A percentile compares a stretch with the other conserved stretches of the same genome.
Conservation (phyloP, 2,329 filamentous ascomycete genomes). For the Hypoxylon sp. region DNA sequence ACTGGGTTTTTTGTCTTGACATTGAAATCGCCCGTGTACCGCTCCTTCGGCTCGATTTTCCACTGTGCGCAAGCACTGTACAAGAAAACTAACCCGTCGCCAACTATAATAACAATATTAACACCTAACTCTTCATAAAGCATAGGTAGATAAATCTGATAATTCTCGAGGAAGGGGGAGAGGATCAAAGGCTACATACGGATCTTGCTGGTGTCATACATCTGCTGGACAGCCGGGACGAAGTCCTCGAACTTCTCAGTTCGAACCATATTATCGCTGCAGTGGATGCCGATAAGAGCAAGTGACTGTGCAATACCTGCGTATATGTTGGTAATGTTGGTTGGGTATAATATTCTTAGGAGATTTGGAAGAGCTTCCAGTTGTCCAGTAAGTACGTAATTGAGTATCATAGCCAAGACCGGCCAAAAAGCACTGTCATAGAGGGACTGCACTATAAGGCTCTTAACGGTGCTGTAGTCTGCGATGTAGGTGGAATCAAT, state of each 20-base stretch:
- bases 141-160: neutral
- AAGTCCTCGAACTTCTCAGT: slow-evolving; percentile 51
- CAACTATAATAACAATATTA: slow-evolving; percentile 30
- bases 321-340: slow-evolving; percentile 7
- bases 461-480: slow-evolving; percentile 50
- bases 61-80: slow-evolving; percentile 57
- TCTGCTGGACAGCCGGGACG: slow-evolving; percentile 45
- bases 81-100: slow-evolving; percentile 20
- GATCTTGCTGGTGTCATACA: slow-evolving; percentile 49
- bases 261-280: slow-evolving; percentile 54
- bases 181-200: slow-evolving; percentile 10
- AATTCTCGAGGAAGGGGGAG: no score
- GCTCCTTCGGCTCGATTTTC: slow-evolving; percentile 57
- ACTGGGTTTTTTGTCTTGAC: slow-evolving; percentile 51
- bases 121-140: neutral
- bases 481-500: slow-evolving; percentile 43
- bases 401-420: slow-evolving; percentile 26
- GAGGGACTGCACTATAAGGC: slow-evolving; percentile 36
- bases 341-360: neutral
- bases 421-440: slow-evolving; percentile 46
- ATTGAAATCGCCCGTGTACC: slow-evolving; percentile 54
- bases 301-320: slow-evolving; percentile 15
- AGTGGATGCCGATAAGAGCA: slow-evolving; percentile 53
- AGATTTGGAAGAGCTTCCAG: slow-evolving; percentile 2
- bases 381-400: slow-evolving; percentile 38